Percentiles rank a stretch among this genome's conserved stretches.
phyloP scores from a whole-genome alignment of 129 eudicot genomes.

The Solidago caesia region DNA sequence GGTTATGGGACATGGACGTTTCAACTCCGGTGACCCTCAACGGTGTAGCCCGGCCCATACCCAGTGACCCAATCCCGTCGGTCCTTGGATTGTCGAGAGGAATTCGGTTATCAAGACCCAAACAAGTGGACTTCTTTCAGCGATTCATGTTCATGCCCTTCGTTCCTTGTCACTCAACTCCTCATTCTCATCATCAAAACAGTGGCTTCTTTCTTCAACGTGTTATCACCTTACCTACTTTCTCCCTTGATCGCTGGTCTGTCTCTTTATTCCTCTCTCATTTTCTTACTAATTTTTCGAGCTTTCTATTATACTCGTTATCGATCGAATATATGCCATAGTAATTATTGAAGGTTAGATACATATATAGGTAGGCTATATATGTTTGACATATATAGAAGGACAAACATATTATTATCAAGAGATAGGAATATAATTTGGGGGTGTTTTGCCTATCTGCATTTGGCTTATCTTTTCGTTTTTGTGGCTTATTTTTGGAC shows the following conservation, averaged over 20 bases:
- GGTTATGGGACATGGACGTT: slow-evolving; percentile 75
- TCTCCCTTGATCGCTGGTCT: slow-evolving; percentile 56
- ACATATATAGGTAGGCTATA: too few species aligned
- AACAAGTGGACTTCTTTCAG: slow-evolving; percentile 82
- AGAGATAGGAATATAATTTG: too few species aligned
- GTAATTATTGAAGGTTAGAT: too few species aligned
- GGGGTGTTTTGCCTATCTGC: too few species aligned
- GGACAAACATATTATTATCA: too few species aligned
- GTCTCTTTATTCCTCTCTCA: neutral
- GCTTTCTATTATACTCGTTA: neutral
- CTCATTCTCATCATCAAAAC: slow-evolving; percentile 21
- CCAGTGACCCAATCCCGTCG: slow-evolving; percentile 49
- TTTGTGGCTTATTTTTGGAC: too few species aligned
- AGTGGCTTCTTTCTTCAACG: slow-evolving; percentile 72
- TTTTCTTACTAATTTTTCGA: neutral
- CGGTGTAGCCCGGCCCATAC: slow-evolving; percentile 73
- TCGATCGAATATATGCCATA: too few species aligned
- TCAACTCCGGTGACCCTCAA: slow-evolving; percentile 74
- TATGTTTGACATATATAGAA: too few species aligned
- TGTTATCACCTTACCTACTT: slow-evolving; percentile 48
- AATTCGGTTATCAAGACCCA: slow-evolving; percentile 67
- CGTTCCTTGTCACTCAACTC: slow-evolving; percentile 55
- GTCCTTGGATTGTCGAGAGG: slow-evolving; percentile 71
- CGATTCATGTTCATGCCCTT: slow-evolving; percentile 82
- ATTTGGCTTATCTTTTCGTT: too few species aligned